A percentile compares a stretch with the other conserved stretches of the same genome.
These are phyloP conservation scores for Straminergon stramineum DNA, from an alignment of 225 moss, liverwort and hornwort genomes.

Conservation along the genomic window DNA sequence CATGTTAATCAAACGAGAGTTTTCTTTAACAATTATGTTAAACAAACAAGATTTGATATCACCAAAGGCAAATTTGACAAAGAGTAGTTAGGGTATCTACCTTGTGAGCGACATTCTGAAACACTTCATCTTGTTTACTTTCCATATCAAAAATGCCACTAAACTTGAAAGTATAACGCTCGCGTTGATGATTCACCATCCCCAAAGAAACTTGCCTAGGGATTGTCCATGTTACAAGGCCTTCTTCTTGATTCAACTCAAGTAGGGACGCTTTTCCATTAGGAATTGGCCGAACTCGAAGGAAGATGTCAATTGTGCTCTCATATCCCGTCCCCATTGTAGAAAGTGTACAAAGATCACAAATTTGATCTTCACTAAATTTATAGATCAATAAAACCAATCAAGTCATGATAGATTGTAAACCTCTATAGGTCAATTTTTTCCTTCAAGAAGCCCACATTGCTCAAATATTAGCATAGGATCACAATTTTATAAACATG, in stretches of 20 bases:
- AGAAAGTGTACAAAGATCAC: neutral
- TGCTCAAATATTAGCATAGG: neutral
- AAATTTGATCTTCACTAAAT: neutral
- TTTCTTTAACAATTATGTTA: no score
- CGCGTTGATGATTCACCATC: constrained; percentile 42
- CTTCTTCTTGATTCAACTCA: constrained; percentile 41
- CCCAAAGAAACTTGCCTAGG: constrained; percentile 28
- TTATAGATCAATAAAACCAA: neutral
- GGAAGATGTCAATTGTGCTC: constrained; percentile 46
- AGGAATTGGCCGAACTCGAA: constrained; percentile 32
- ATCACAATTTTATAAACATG: neutral
- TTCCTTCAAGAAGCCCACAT: neutral
- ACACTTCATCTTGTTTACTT: constrained; percentile 49
- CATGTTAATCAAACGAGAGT: rapidly evolving
- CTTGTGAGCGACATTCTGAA: constrained; percentile 44
- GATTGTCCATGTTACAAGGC: constrained; percentile 34
- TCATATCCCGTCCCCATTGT: constrained; percentile 17
- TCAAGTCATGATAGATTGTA: neutral
- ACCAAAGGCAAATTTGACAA: neutral
- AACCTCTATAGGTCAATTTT: neutral
- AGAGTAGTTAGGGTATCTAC: neutral
- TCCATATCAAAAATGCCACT: constrained; percentile 35
- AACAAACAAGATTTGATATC: neutral
- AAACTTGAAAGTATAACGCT: constrained; percentile 44
- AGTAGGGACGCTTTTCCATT: constrained; percentile 17